Evolutionary conservation across 176 grass and related monocot species (phyloP), one percentile per base, ranked within the genome.

Genomic region (Bolboschoenus planiculmis): DNA sequence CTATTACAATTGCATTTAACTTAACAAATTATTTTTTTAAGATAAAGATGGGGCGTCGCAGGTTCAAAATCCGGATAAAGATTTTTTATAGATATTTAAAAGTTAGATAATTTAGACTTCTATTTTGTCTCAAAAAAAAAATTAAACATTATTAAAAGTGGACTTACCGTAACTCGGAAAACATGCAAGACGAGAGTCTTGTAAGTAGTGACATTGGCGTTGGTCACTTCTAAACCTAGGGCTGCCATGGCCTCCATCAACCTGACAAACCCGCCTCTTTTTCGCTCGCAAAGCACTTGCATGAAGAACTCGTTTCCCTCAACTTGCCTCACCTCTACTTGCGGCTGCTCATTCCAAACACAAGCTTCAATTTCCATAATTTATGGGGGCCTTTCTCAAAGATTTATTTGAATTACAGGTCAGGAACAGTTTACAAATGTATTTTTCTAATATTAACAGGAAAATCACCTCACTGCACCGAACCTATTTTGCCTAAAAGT

Each of bases 291-390:
- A 15, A 95, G 61, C 53, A 95, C 87, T 85, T 95, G 87, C n/a
- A 98, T 74, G 84, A 98, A 98, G 86, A 90, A 88, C 82, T 98
- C 96, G 53, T 98, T 95, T 8, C 87, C 91, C 48, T 91, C 84
- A 78, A 90, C 78, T 81, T 88, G 89, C 55, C 86, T 93, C 67
- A 93, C 95, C 84, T 95, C 96, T 85, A 98, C 89, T 79, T 93
- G 95, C 23, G 92, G 95, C 90, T 98, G 82, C 82, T 83, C 13
- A 64, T 42, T 36, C 2, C 35, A 74, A 84, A 47, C 4, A 33
- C 8, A 47, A 29, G 56, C 8, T 37, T 58, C 50, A 87, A 30
- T 40, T 10, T 64, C n/a, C 3, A 11, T 40, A 57, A 24, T 54
- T 79, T 36, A 8, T 36, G 9, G 20, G 10, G 39, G n/a, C n/a